Percentiles rank a stretch among this genome's conserved stretches.
These are phyloP conservation scores for Phytophthora pisi DNA, from an alignment of 352 stramenopile species.

Conservation along the genomic window DNA sequence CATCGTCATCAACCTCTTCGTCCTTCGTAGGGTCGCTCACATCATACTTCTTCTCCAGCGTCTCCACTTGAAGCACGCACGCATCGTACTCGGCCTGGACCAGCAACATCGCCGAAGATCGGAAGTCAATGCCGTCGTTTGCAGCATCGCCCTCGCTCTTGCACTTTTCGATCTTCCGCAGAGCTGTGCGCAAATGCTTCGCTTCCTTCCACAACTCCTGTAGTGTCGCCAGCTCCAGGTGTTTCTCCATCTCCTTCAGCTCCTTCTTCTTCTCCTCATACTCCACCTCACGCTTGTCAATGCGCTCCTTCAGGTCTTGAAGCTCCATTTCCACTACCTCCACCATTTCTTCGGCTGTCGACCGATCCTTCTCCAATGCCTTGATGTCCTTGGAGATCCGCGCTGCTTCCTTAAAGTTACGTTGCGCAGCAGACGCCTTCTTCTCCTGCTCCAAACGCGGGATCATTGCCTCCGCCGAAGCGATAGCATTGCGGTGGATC, in stretches of 20 bases:
- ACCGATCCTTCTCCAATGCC: slow-evolving; percentile 82
- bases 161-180: slow-evolving; percentile 73
- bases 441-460: slow-evolving; percentile 82
- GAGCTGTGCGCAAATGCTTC: slow-evolving; percentile 57
- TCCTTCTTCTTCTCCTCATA: slow-evolving; percentile 83
- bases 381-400: slow-evolving; percentile 90
- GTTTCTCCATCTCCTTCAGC: slow-evolving; percentile 75
- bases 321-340: slow-evolving; percentile 86
- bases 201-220: slow-evolving; percentile 83
- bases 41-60: slow-evolving; percentile 76
- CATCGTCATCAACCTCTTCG: slow-evolving; percentile 54
- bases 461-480: slow-evolving; percentile 81
- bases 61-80: slow-evolving; percentile 63
- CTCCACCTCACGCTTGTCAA: slow-evolving; percentile 69
- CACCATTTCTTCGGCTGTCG: slow-evolving; percentile 81
- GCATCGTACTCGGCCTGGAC: slow-evolving; percentile 82
- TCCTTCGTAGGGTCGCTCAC: slow-evolving; percentile 60
- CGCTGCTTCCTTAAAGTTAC: slow-evolving; percentile 89
- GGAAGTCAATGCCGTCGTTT: slow-evolving; percentile 68
- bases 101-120: slow-evolving; percentile 66
- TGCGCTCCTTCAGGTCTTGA: slow-evolving; percentile 75
- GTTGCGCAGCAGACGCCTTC: slow-evolving; percentile 70
- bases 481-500: slow-evolving; percentile 82
- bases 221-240: slow-evolving; percentile 68
- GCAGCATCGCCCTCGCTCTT: slow-evolving; percentile 66